Conservation (phyloP, 495 filamentous ascomycete species). For the Penicillium bovifimosum region DNA sequence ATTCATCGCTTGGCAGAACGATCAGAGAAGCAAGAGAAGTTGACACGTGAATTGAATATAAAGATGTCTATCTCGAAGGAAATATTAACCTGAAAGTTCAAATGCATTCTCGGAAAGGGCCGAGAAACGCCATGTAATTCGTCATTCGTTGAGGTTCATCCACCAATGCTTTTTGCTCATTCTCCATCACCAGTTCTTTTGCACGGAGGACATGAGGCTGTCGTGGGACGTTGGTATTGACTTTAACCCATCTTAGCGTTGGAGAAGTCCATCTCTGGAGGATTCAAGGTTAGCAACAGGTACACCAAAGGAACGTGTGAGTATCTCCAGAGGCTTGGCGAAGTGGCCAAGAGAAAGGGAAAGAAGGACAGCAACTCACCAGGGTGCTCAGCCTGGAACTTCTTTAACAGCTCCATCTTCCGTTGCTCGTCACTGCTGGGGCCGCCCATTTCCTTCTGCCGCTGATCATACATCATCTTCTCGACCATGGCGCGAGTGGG, state of each 20-base stretch:
- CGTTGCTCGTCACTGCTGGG: conserved; percentile 86
- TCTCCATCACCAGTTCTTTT: conserved; percentile 22
- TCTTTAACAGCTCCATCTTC: conserved; percentile 86
- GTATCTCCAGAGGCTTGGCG: not conserved
- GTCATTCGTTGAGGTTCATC: conserved; percentile 12
- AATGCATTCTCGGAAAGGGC: not conserved
- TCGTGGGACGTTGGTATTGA: not conserved
- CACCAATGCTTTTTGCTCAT: conserved; percentile 16
- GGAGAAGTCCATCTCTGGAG: conserved; percentile 46
- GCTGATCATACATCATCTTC: conserved; percentile 99
- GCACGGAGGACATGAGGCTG: not conserved
- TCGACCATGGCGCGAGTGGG: conserved; percentile 98
- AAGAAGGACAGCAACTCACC: conserved; percentile 49
- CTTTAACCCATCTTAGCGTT: conserved; percentile 40
- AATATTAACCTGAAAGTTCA: not conserved
- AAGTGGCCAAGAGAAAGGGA: not conserved
- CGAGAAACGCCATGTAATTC: conserved; percentile 11
- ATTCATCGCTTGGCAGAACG: conserved; percentile 8
- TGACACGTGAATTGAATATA: not conserved
- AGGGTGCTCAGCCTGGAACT: conserved; percentile 80
- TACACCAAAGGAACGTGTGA: not conserved
- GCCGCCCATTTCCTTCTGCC: conserved; percentile 89
- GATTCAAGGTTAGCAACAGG: conserved; percentile 12
- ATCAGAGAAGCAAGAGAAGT: not conserved
- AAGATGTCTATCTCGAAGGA: not conserved